phyloP scores from a whole-genome alignment of 2,329 filamentous ascomycete species.

The Zopfia rhizophila region DNA sequence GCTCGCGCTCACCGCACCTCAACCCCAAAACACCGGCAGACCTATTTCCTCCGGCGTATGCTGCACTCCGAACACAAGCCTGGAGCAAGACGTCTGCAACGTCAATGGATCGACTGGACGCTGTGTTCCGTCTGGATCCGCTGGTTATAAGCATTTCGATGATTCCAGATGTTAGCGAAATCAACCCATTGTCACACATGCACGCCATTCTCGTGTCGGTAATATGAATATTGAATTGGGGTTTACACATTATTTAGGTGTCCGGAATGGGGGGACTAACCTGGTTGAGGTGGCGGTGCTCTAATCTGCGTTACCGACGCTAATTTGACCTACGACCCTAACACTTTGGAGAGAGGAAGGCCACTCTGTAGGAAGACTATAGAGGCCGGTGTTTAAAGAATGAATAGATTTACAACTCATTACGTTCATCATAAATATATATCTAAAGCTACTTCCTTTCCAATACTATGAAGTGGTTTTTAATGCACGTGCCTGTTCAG shows the following conservation, averaged over 20 bases:
- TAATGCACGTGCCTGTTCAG: too few relatives aligned
- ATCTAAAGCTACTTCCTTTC: too few relatives aligned
- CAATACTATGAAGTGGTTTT: too few relatives aligned
- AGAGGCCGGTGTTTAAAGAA: constrained; percentile 15
- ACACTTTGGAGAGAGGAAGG: constrained; percentile 35
- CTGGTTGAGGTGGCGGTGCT: constrained; percentile 28
- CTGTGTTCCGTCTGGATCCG: constrained; percentile 36
- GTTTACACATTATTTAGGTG: too few relatives aligned
- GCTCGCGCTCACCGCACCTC: constrained; percentile 30
- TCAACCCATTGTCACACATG: neutral
- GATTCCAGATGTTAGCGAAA: too few relatives aligned
- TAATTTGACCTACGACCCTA: constrained; percentile 34
- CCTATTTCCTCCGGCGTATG: constrained; percentile 38
- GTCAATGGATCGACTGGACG: constrained; percentile 39
- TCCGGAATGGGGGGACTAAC: too few relatives aligned
- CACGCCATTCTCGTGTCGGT: neutral
- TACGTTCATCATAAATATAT: too few relatives aligned
- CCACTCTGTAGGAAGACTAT: constrained; percentile 24
- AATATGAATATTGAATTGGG: constrained; percentile 5
- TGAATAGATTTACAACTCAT: too few relatives aligned
- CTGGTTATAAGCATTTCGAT: constrained; percentile 41
- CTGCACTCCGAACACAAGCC: constrained; percentile 36
- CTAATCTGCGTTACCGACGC: constrained; percentile 42
- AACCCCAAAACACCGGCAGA: constrained; percentile 33
- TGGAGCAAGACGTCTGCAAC: constrained; percentile 45